Evolutionary conservation across 306 rosid species (phyloP), one percentile per base, ranked within the genome.

Genomic region (Spatholobus suberectus): DNA sequence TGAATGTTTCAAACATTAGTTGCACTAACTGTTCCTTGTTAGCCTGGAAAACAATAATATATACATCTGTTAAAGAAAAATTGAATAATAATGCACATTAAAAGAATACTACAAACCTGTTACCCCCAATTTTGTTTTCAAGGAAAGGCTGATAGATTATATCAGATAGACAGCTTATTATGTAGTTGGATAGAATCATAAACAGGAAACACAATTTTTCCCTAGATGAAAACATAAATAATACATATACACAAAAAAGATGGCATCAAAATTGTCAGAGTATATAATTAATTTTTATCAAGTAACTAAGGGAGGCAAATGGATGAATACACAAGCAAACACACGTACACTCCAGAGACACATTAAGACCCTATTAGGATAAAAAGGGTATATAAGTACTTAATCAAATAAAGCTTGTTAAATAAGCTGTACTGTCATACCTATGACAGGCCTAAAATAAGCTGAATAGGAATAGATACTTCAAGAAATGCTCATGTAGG

Each of bases 1-100:
- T 96, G 91, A 96, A 96, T n/a, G 97, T 93, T 91, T 96, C 99
- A 86, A 96, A 96, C 97, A 96, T 89, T 79, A 96, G 88, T 84
- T 96, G 99, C 85, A 96, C 98, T 85, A 96, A 85, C 89, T 96
- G 99, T 84, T 96, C 99, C 81, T 94, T 93, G 80, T 88, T 93
- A 87, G 97, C 90, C 98, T 96, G 94, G 40, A 59, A 84, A 58
- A 83, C 35, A 83, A 38, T 51, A 70, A 46, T 12, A 20, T 37
- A 62, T 55, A 18, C 77, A 38, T 72, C 82, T 69, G 57, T 83
- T n/a, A 68, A 40, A 57, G 62, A 52, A 68, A 44, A 58, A 13
- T n/a, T 27, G 57, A 8, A 59, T 18, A 34, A 32, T 54, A 34
- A 80, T 58, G 43, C 72, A 57, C 32, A 34, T 34, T 41, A 54